Conservation (phyloP, 345 rosid genomes). For the Isatis tinctoria region DNA sequence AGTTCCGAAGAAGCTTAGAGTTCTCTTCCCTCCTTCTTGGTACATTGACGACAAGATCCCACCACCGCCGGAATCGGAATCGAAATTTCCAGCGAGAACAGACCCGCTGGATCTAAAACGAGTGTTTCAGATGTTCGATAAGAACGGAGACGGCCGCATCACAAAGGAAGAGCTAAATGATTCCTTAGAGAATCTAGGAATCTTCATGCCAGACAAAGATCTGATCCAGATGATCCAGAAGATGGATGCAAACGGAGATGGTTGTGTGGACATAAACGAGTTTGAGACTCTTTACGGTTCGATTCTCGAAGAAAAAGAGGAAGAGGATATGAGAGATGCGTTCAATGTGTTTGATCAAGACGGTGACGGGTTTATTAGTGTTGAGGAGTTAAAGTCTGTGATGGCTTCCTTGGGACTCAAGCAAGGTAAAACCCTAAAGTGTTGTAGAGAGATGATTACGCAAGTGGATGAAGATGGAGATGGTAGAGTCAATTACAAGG, state of each 20-base stretch:
- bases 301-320: slow-evolving; percentile 26
- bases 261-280: slow-evolving; percentile 36
- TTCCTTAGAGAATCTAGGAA: slow-evolving; percentile 35
- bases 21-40: slow-evolving; percentile 42
- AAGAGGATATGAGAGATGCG: slow-evolving; percentile 35
- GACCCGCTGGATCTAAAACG: slow-evolving; percentile 24
- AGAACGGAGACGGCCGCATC: slow-evolving; percentile 35
- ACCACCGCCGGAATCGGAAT: neutral
- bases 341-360: slow-evolving; percentile 38
- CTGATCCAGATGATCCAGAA: slow-evolving; percentile 32
- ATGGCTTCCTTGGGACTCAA: slow-evolving; percentile 37
- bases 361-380: slow-evolving; percentile 37
- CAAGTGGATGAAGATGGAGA: slow-evolving; percentile 38
- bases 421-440: slow-evolving; percentile 32
- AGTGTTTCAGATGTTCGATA: slow-evolving; percentile 35
- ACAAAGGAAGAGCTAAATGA: slow-evolving; percentile 35
- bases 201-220: slow-evolving; percentile 33
- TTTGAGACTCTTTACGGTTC: slow-evolving; percentile 29
- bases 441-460: slow-evolving; percentile 33
- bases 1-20: slow-evolving; percentile 52
- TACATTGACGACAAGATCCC: slow-evolving; percentile 18
- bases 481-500: slow-evolving; percentile 35
- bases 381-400: slow-evolving; percentile 32
- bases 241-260: slow-evolving; percentile 37
- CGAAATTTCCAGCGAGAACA: slow-evolving; percentile 8